Percentiles rank a stretch among this genome's conserved stretches.
phyloP scores from a whole-genome alignment of 1,139 yeast species.

The Chernovozyma sophiae-reginae region DNA sequence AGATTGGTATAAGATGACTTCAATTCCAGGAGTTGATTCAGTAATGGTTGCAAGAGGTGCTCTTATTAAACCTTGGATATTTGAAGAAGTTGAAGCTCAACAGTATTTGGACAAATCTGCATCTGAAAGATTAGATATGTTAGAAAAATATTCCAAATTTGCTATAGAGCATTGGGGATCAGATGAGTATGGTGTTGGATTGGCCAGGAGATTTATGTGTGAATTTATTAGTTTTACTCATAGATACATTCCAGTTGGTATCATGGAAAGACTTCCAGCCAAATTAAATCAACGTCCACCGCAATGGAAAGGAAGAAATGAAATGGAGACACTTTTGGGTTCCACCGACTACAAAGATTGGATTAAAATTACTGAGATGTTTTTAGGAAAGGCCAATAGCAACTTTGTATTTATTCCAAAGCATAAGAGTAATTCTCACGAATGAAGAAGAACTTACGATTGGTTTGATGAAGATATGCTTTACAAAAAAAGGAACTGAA shows the following conservation, averaged over 20 bases:
- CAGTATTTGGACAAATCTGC: conserved; percentile 90
- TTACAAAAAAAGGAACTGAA: too few relatives aligned
- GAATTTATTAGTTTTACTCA: conserved; percentile 93
- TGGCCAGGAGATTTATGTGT: conserved; percentile 86
- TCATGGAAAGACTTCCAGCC: conserved; percentile 84
- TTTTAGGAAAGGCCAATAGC: conserved; percentile 78
- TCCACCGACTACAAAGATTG: conserved; percentile 85
- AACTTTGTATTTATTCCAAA: conserved; percentile 82
- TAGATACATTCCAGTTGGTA: conserved; percentile 91
- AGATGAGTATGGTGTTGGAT: conserved; percentile 88
- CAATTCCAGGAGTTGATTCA: conserved; percentile 73
- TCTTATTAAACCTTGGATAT: conserved; percentile 96
- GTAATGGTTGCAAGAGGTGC: conserved; percentile 99
- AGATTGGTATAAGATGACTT: conserved; percentile 83
- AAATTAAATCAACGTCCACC: conserved; percentile 92
- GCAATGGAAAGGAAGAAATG: conserved; percentile 90
- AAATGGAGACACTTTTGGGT: conserved; percentile 84
- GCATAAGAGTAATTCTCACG: conserved; percentile 84
- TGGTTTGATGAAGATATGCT: too few relatives aligned
- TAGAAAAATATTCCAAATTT: conserved; percentile 63
- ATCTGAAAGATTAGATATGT: conserved; percentile 77
- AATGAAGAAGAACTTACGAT: too few relatives aligned
- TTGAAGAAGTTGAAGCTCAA: conserved; percentile 86
- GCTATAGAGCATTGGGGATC: conserved; percentile 98
- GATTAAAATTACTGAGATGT: conserved; percentile 96